These are phyloP conservation scores for Capsicum pubescens DNA, from an alignment of 257 asterid species.

Conservation along the genomic window DNA sequence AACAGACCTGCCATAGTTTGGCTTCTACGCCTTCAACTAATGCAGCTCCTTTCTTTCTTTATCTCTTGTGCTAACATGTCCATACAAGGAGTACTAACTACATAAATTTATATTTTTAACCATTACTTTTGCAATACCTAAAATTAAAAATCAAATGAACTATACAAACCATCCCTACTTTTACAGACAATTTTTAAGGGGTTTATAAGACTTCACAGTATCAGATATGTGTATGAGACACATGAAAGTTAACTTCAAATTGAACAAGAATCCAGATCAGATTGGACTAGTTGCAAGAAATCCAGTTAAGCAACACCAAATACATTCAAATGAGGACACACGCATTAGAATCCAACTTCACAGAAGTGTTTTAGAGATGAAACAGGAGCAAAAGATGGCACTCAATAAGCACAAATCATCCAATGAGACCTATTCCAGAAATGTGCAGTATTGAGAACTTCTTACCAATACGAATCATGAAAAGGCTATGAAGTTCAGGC, in stretches of 20 bases:
- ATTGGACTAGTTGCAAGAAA: not conserved
- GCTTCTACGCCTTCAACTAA: constrained; percentile 72
- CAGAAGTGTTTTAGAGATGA: not conserved
- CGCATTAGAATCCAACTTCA: not conserved
- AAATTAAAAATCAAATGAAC: not conserved
- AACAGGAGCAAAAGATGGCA: not conserved
- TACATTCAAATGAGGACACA: not conserved
- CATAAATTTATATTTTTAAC: not conserved
- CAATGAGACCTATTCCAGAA: not conserved
- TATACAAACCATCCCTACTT: not conserved
- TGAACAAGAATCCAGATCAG: not conserved
- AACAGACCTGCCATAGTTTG: constrained; percentile 63
- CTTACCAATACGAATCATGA: not conserved
- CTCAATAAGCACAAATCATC: constrained; percentile 17
- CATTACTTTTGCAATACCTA: not conserved
- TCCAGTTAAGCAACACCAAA: not conserved
- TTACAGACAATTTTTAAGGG: not conserved
- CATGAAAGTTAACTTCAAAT: not conserved
- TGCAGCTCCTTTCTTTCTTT: constrained; percentile 58
- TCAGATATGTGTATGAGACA: not conserved
- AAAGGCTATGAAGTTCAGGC: not conserved
- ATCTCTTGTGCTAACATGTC: constrained; percentile 73
- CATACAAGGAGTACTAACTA: constrained; percentile 58
- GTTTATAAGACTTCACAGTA: not conserved
- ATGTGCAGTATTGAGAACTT: not conserved